Base-by-base conservation (phyloP, 495 filamentous ascomycete species). In the Pseudevernia furfuracea region DNA sequence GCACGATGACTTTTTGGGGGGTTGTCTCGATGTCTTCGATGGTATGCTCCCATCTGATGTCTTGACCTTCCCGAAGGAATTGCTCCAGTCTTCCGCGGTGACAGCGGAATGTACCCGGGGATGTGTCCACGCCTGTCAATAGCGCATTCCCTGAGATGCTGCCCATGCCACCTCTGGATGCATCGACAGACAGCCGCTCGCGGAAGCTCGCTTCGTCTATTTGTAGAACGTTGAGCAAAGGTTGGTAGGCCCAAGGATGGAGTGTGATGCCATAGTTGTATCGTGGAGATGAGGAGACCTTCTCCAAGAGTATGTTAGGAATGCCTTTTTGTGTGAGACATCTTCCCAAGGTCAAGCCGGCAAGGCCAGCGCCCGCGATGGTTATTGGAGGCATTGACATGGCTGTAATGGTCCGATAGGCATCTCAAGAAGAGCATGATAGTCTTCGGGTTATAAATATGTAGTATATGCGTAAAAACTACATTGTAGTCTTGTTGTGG, bases 251-350 rank as follows among this genome's bases (percentile, higher is more conserved):
- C 58, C 61, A 72, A 14, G 68, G 60, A 32, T 76, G 68, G 23
- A 79, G 65, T 12, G 75, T 75, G 43, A 79, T 74, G 49, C 74
- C 73, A 60, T 79, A 79, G 15, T 57, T 61, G 53, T 30, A 71
- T 63, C 25, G 60, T 49, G 1, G 67, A 2, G 43, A n/a, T n/a
- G 43, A 23, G 43, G 43, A 46, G 44, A 25, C 44, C 44, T n/a
- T 48, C 10, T 48, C 44, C 44, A 48, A 25, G 44, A 48, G n/a
- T 21, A 48, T 25, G 12, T n/a, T 48, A 48, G 44, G 64, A 32
- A 79, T 74, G 55, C 71, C 74, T 53, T 70, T 69, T 19, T 73
- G 61, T 14, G 60, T 68, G 14, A 78, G 69, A 61, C 73, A 71
- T 21, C 68, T 71, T 11, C 67, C 74, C 15, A 78, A 63, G 14